Base-by-base conservation (phyloP, 768 basidiomycete genomes). In the Russula lepida region DNA sequence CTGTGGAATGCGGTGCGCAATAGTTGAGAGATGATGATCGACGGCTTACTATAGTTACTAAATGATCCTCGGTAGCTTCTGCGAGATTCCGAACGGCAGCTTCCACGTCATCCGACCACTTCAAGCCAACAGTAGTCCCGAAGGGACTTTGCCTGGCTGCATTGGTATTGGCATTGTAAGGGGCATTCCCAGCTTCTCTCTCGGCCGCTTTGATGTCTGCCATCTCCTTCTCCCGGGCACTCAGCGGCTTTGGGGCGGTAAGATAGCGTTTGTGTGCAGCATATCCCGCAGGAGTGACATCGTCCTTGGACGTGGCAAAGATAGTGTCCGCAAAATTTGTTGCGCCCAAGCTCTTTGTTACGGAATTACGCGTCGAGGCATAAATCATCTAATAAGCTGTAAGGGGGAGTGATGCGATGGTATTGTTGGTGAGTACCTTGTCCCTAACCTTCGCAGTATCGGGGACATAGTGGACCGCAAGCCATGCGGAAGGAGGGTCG, bases 201-300 rank as follows among this genome's bases (percentile, higher is more conserved):
- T 95, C 95, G 3, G 90, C 89, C 0, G 83, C 81, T 51, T 80
- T 82, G 61, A 95, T 79, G 57, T 86, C 84, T 0, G 80, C 86
- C 63, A 95, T 78, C 70, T 95, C 93, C 62, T 84, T 81, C 72
- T 98, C 95, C 33, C 86, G 80, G 0, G 82, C 80, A 41, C 86
- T 92, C 67, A 97, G 77, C 1, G 94, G 95, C 63, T 89, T 80
- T 2, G 92, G 89, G 0, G 92, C 89, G 33, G 81, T 76, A 52
- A 82, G 71, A 69, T 92, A 89, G 17, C 77, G 80, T 60, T 81
- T 77, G 69, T 95, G 92, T 33, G 83, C 80, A 23, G 80, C 79
- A 67, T 95, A 94, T 0, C 88, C 84, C 50, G 81, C 80, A 1
- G 84, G 75, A 4, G 83, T 84, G 56, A 88, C 67, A 65, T 91